A percentile compares a stretch with the other conserved stretches of the same genome.
Conservation (phyloP, 441 rosid species). For the Pelargonium fulgidum region DNA sequence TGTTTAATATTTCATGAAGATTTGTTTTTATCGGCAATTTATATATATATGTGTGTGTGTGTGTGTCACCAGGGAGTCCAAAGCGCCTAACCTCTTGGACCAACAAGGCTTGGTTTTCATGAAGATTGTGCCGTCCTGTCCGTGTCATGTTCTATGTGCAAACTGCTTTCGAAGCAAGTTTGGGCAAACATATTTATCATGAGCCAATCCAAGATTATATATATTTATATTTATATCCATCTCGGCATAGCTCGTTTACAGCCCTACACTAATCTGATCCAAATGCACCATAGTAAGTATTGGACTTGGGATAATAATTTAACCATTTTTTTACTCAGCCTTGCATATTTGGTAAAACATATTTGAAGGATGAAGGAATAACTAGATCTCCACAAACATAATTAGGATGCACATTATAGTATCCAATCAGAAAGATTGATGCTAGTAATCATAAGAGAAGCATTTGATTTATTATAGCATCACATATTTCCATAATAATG, state of each 20-base stretch:
- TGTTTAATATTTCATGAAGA: too few relatives aligned
- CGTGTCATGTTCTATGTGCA: background rate
- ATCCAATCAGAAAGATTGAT: background rate
- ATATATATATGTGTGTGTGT: too few relatives aligned
- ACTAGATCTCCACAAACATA: background rate
- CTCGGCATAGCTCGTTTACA: background rate
- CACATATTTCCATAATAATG: background rate
- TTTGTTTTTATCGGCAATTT: too few relatives aligned
- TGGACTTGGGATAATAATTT: background rate
- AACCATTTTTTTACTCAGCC: background rate
- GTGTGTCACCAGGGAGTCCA: too few relatives aligned
- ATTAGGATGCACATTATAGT: background rate
- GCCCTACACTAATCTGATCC: background rate
- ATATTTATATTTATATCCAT: background rate
- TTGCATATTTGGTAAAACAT: background rate
- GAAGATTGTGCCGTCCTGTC: too few relatives aligned
- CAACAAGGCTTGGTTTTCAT: too few relatives aligned
- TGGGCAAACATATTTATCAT: background rate
- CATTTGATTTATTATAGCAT: background rate
- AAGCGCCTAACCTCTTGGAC: too few relatives aligned
- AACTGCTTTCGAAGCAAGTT: background rate
- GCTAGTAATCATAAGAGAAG: background rate
- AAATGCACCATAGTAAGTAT: background rate
- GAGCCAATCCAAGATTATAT: background rate
- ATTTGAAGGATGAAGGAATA: background rate